Percentiles rank a stretch among this genome's conserved stretches.
Evolutionary conservation across 2,329 filamentous ascomycete species (phyloP).

Genomic region (Trichophyton equinum): DNA sequence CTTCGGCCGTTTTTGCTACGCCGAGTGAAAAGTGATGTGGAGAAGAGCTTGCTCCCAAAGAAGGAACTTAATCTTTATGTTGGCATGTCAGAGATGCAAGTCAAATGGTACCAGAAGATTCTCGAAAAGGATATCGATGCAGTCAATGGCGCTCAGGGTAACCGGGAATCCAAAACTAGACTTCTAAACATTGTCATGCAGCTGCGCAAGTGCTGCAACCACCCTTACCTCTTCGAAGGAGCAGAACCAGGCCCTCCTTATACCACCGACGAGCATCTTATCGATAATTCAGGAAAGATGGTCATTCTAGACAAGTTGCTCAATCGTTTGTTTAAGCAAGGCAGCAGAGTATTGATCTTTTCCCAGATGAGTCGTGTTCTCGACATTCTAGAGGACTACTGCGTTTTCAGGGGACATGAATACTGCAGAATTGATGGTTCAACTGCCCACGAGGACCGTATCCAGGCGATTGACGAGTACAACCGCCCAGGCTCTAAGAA

Average conservation of each 20-base stretch:
- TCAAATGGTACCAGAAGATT: constrained; percentile 99
- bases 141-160: constrained; percentile 90
- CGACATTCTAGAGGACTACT: constrained; percentile 96
- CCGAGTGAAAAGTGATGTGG: constrained; percentile 92
- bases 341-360: constrained; percentile 94
- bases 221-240: constrained; percentile 94
- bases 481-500: constrained; percentile 93
- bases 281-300: constrained; percentile 96
- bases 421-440: constrained; percentile 97
- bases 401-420: constrained; percentile 84
- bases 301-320: constrained; percentile 87
- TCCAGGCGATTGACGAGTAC: constrained; percentile 95
- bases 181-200: constrained; percentile 99
- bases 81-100: constrained; percentile 98
- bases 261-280: constrained; percentile 90
- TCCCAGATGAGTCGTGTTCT: constrained; percentile 97
- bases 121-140: constrained; percentile 98
- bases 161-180: constrained; percentile 93
- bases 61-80: constrained; percentile 96
- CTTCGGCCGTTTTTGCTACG: constrained; percentile 86
- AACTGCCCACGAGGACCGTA: constrained; percentile 94
- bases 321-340: constrained; percentile 67
- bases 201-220: constrained; percentile 95
- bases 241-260: constrained; percentile 95
- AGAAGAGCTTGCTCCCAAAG: constrained; percentile 94